phyloP scores from a whole-genome alignment of 371 early-diverging fungal genomes.

The Mucor mucedo region DNA sequence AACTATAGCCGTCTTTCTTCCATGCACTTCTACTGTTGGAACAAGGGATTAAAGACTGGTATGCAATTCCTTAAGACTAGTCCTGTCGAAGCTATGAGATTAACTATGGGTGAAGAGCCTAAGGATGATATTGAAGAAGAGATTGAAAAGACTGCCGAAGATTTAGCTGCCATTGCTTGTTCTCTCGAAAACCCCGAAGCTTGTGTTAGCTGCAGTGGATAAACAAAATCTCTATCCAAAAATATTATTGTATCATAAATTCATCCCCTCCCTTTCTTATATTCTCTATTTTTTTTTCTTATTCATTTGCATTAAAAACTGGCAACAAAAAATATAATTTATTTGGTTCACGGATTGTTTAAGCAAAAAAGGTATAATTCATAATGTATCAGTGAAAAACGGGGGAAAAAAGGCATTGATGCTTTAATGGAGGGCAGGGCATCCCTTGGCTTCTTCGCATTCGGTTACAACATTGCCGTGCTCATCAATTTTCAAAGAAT shows the following conservation, averaged over 20 bases:
- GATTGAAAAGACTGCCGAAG: slow-evolving; percentile 35
- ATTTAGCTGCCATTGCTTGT: slow-evolving; percentile 60
- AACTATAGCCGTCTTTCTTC: slow-evolving; percentile 91
- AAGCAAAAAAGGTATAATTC: too few species aligned
- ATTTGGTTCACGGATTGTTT: not conserved
- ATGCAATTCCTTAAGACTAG: slow-evolving; percentile 98
- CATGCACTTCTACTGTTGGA: slow-evolving; percentile 99
- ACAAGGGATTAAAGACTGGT: slow-evolving; percentile 97
- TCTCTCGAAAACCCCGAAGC: slow-evolving; percentile 90
- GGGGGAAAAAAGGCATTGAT: not conserved
- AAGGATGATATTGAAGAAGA: slow-evolving; percentile 32
- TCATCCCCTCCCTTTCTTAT: not conserved
- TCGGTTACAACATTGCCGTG: slow-evolving; percentile 29
- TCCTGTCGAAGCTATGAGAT: slow-evolving; percentile 91
- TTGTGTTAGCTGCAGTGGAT: slow-evolving; percentile 90
- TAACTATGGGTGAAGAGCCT: slow-evolving; percentile 40
- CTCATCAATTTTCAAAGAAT: slow-evolving; percentile 35
- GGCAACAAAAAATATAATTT: not conserved
- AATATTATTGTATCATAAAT: slow-evolving; percentile 5
- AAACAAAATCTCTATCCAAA: slow-evolving; percentile 23
- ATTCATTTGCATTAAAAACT: slow-evolving; percentile 7
- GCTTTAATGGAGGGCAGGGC: slow-evolving; percentile 32
- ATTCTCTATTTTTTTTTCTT: slow-evolving; percentile 1
- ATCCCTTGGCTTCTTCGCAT: slow-evolving; percentile 30
- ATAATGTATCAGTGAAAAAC: too few species aligned